Evolutionary conservation across 2,329 filamentous ascomycete genomes (phyloP).

Genomic region (Aphanocladium album): DNA sequence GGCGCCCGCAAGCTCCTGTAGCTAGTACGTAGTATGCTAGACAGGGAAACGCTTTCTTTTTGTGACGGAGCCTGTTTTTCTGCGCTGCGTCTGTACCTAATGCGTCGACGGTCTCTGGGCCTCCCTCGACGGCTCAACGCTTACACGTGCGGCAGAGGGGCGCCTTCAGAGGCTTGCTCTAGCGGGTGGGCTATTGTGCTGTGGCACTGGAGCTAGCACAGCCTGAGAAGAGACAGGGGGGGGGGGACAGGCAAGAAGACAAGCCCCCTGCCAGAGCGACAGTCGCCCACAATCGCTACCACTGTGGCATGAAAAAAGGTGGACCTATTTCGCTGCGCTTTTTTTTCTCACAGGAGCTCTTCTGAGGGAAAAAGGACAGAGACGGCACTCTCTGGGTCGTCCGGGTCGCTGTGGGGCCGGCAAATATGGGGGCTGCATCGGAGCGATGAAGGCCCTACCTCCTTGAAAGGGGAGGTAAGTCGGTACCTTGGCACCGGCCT

Average conservation of each 20-base stretch:
- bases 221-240: neutral
- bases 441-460: neutral
- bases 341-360: too few relatives aligned
- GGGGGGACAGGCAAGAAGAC: too few relatives aligned
- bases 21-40: too few relatives aligned
- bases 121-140: neutral
- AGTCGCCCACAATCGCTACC: neutral
- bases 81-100: too few relatives aligned
- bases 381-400: neutral
- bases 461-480: too few relatives aligned
- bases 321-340: too few relatives aligned
- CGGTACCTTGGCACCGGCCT: too few relatives aligned
- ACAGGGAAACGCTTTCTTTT: too few relatives aligned
- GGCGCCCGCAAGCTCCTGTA: neutral
- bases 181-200: neutral
- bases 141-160: constrained; percentile 8
- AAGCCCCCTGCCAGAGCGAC: too few relatives aligned
- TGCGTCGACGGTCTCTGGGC: too few relatives aligned
- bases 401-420: constrained; percentile 2
- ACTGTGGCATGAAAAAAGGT: neutral
- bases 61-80: neutral
- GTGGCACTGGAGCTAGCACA: neutral
- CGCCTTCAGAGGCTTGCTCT: neutral
- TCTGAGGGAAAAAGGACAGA: too few relatives aligned
- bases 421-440: neutral